Evolutionary conservation across 1,284 basidiomycete species (phyloP), one percentile per base, ranked within the genome.

Genomic region (Fomes fomentarius): DNA sequence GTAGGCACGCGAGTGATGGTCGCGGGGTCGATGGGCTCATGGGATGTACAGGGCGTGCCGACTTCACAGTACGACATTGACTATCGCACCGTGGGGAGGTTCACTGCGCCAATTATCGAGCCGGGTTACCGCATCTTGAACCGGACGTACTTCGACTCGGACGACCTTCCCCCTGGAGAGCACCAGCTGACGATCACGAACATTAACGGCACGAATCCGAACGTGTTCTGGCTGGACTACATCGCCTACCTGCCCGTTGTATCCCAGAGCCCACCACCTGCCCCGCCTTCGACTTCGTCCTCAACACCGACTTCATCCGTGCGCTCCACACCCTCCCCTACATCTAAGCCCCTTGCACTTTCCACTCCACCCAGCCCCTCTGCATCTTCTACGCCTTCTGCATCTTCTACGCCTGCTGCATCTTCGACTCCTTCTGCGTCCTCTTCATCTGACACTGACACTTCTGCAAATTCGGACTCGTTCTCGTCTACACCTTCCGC

Each of bases 211-310:
- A 61, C 60, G 10, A 34, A 24, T 8, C 60, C 60, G 3, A 57
- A 45, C 31, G 22, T 51, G 4, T 54, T 47, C 26, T 58, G 56
- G 60, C 48, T 61, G n/a, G 60, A 61, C 46, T 58, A 38, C 37
- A 26, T 47, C 24, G 15, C 38, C 26, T 42, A 42, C 10, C 15
- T 17, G 40, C 40, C 40, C 35, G n/a, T n/a, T n/a, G n/a, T n/a
- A n/a, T n/a, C n/a, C n/a, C n/a, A n/a, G n/a, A n/a, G n/a, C n/a
- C n/a, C n/a, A n/a, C n/a, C n/a, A n/a, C n/a, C n/a, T n/a, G n/a
- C n/a, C n/a, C n/a, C n/a, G n/a, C n/a, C n/a, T n/a, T n/a, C n/a
- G n/a, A n/a, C n/a, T n/a, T n/a, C n/a, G n/a, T n/a, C n/a, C n/a
- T n/a, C n/a, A n/a, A n/a, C n/a, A n/a, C n/a, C n/a, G n/a, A n/a